Percentiles rank a stretch among this genome's conserved stretches.
These are phyloP conservation scores for Suillus plorans DNA, from an alignment of 768 basidiomycete genomes.

Conservation along the genomic window DNA sequence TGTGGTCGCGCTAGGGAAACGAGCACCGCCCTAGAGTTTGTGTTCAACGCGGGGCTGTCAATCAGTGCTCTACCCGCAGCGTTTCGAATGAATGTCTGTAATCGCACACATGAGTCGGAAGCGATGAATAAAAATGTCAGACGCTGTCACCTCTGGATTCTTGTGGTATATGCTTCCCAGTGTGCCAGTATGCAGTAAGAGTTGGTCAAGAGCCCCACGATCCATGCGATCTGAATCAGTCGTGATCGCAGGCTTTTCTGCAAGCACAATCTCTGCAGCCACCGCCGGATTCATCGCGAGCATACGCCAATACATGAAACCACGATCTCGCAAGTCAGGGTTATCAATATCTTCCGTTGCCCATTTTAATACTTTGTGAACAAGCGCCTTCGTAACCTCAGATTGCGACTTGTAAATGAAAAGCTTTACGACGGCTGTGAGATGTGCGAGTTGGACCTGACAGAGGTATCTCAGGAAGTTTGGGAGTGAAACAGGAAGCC, in stretches of 20 bases:
- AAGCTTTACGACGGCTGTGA: slow-evolving; percentile 94
- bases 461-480: neutral
- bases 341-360: slow-evolving; percentile 98
- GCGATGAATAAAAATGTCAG: neutral
- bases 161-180: slow-evolving; percentile 97
- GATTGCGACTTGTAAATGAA: slow-evolving; percentile 89
- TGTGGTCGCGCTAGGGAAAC: slow-evolving; percentile 57
- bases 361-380: slow-evolving; percentile 95
- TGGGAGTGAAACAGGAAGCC: neutral
- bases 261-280: slow-evolving; percentile 86
- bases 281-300: slow-evolving; percentile 89
- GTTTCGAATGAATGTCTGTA: slow-evolving; percentile 89
- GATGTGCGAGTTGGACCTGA: slow-evolving; percentile 91
- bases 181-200: slow-evolving; percentile 91
- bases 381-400: slow-evolving; percentile 82
- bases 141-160: slow-evolving; percentile 74
- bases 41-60: slow-evolving; percentile 89
- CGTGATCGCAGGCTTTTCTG: slow-evolving; percentile 95
- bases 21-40: slow-evolving; percentile 71
- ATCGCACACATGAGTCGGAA: slow-evolving; percentile 13
- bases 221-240: slow-evolving; percentile 98
- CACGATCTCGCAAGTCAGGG: slow-evolving; percentile 94
- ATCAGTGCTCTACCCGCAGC: slow-evolving; percentile 78
- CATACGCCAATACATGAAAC: slow-evolving; percentile 99
- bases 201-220: slow-evolving; percentile 90